A percentile compares a stretch with the other conserved stretches of the same genome.
phyloP scores from a whole-genome alignment of 441 rosid species.

The Gossypium gossypioides region DNA sequence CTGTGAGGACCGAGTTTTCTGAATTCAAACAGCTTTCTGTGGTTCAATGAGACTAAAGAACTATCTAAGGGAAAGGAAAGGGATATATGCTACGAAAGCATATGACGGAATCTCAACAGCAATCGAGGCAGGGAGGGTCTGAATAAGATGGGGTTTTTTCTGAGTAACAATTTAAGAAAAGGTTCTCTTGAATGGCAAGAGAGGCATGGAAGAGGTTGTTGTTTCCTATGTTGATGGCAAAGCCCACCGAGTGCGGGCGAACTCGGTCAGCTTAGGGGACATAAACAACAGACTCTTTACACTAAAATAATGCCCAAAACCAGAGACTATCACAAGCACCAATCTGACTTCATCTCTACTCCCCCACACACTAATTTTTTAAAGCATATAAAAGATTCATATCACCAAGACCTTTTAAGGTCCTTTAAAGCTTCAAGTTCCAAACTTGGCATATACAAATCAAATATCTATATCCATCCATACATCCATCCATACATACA shows the following conservation, averaged over 20 bases:
- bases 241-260: constrained; percentile 59
- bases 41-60: constrained; percentile 33
- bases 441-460: constrained; percentile 40
- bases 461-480: constrained; percentile 6
- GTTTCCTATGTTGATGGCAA: constrained; percentile 62
- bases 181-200: constrained; percentile 51
- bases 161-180: constrained; percentile 30
- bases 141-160: constrained; percentile 26
- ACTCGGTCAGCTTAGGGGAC: constrained; percentile 58
- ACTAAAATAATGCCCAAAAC: constrained; percentile 38
- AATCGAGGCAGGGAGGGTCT: constrained; percentile 38
- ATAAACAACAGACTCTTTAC: constrained; percentile 40
- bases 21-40: constrained; percentile 33
- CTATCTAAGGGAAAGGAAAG: constrained; percentile 25
- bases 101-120: constrained; percentile 59
- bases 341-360: constrained; percentile 50
- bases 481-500: neutral
- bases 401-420: constrained; percentile 25
- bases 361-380: constrained; percentile 12
- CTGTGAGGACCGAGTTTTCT: constrained; percentile 55
- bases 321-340: constrained; percentile 41
- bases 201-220: constrained; percentile 46
- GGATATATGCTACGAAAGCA: constrained; percentile 29
- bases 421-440: constrained; percentile 45
- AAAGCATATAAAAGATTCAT: constrained; percentile 22